phyloP scores from a whole-genome alignment of 805 yeast genomes.

The Barnettozyma sucrosica region DNA sequence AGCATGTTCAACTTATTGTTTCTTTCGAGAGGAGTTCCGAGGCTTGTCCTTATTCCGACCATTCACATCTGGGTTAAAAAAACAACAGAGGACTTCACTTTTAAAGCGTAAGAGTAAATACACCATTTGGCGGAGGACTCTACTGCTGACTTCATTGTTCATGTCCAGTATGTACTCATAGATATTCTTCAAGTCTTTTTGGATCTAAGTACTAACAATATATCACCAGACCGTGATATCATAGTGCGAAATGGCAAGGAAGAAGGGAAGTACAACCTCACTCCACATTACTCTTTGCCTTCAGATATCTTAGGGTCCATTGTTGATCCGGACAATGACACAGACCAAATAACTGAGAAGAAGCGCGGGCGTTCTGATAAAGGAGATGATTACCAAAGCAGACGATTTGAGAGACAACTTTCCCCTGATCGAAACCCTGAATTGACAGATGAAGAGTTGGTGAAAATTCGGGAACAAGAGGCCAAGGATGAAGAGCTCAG shows the following conservation, averaged over 20 bases:
- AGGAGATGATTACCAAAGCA: slow-evolving; percentile 45
- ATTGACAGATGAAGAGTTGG: slow-evolving; percentile 37
- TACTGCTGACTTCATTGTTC: neutral
- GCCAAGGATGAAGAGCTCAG: slow-evolving; percentile 28
- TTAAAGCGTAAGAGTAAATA: no score
- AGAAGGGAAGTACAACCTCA: slow-evolving; percentile 21
- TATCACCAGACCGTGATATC: neutral
- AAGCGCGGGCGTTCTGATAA: slow-evolving; percentile 27
- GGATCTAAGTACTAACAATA: neutral
- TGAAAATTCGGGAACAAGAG: slow-evolving; percentile 36
- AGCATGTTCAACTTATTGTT: no score
- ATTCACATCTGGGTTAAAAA: no score
- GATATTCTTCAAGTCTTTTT: neutral
- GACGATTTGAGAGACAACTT: slow-evolving; percentile 29
- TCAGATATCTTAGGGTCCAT: slow-evolving; percentile 27
- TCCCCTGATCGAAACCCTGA: slow-evolving; percentile 27
- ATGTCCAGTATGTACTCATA: neutral
- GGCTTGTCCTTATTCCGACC: no score
- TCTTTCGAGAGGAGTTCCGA: no score
- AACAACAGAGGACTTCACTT: no score
- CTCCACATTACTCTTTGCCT: slow-evolving; percentile 38
- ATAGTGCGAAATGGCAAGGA: neutral
- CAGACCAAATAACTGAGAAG: slow-evolving; percentile 26
- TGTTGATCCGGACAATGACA: slow-evolving; percentile 23
- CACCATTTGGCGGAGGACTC: no score